These are phyloP conservation scores for Boletus reticulatus DNA, from an alignment of 768 basidiomycete genomes.

Conservation along the genomic window DNA sequence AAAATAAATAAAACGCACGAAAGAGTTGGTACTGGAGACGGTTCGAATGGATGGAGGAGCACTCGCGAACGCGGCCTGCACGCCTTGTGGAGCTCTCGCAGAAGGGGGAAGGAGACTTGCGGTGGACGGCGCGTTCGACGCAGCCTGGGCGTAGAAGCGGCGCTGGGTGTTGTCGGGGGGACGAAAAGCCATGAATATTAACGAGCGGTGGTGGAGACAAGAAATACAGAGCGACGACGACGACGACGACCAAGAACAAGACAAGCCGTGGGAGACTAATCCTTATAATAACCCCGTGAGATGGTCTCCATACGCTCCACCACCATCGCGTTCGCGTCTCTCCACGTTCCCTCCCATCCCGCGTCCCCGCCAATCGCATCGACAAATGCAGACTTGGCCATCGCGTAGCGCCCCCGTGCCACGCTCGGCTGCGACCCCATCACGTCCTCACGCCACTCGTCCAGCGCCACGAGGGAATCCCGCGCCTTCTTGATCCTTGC, in stretches of 20 bases:
- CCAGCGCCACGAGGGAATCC: conserved; percentile 46
- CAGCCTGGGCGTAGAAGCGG: conserved; percentile 40
- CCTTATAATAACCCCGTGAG: not conserved
- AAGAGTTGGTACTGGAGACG: conserved; percentile 38
- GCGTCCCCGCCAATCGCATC: conserved; percentile 31
- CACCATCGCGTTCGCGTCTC: conserved; percentile 44
- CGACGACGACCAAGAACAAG: not conserved
- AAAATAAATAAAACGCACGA: conserved; percentile 34
- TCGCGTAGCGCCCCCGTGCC: conserved; percentile 41
- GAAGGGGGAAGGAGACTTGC: conserved; percentile 48
- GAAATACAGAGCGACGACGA: not conserved
- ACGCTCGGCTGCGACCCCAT: conserved; percentile 24
- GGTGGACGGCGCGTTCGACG: conserved; percentile 47
- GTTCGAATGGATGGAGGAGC: conserved; percentile 37
- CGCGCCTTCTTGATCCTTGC: conserved; percentile 57
- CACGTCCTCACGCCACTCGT: conserved; percentile 42
- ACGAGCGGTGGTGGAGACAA: conserved; percentile 12
- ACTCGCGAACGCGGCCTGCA: conserved; percentile 45
- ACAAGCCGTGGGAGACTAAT: not conserved
- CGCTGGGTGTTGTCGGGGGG: conserved; percentile 38
- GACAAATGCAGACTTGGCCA: conserved; percentile 42
- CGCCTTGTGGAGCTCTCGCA: conserved; percentile 27
- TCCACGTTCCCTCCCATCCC: not conserved
- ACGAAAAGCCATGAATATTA: conserved; percentile 21
- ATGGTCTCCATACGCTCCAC: conserved; percentile 47